These are phyloP conservation scores for Sclerotinia borealis DNA, from an alignment of 2,329 filamentous ascomycete genomes.

Conservation along the genomic window DNA sequence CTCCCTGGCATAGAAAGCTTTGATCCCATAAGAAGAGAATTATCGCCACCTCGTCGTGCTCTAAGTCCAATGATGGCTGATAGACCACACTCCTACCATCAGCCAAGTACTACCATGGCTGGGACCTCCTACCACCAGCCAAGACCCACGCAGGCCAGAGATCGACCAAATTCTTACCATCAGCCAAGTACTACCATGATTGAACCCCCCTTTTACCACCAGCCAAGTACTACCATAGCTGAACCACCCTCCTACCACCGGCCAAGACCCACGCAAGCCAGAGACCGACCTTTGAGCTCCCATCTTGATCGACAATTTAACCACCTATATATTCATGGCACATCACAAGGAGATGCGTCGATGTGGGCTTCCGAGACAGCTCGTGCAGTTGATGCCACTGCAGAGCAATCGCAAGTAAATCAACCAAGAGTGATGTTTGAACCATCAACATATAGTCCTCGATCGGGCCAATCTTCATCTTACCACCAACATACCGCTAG, in stretches of 20 bases:
- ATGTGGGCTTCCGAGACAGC: constrained; percentile 54
- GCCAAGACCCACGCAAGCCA: constrained; percentile 25
- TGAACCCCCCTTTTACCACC: constrained; percentile 36
- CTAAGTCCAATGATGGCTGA: constrained; percentile 77
- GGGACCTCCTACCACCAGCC: constrained; percentile 33
- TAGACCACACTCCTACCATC: constrained; percentile 19
- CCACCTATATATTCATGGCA: constrained; percentile 55
- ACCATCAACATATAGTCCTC: constrained; percentile 38
- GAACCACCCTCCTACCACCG: background rate
- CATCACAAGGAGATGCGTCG: constrained; percentile 46
- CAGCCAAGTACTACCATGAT: constrained; percentile 13
- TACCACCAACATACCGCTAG: constrained; percentile 53
- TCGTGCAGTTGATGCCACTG: constrained; percentile 49
- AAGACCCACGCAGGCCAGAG: constrained; percentile 16
- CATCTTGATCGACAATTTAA: constrained; percentile 62
- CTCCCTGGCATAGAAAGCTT: constrained; percentile 92
- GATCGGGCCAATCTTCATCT: constrained; percentile 24
- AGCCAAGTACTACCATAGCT: constrained; percentile 9
- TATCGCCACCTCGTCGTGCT: constrained; percentile 57
- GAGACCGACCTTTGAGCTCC: constrained; percentile 42
- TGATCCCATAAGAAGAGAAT: constrained; percentile 62
- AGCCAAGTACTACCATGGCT: constrained; percentile 19
- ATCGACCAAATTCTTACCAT: constrained; percentile 16
- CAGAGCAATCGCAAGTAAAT: constrained; percentile 42
- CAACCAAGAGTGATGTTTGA: constrained; percentile 50